Conservation (phyloP, 106 monocot species). For the Dendrobium nobile region DNA sequence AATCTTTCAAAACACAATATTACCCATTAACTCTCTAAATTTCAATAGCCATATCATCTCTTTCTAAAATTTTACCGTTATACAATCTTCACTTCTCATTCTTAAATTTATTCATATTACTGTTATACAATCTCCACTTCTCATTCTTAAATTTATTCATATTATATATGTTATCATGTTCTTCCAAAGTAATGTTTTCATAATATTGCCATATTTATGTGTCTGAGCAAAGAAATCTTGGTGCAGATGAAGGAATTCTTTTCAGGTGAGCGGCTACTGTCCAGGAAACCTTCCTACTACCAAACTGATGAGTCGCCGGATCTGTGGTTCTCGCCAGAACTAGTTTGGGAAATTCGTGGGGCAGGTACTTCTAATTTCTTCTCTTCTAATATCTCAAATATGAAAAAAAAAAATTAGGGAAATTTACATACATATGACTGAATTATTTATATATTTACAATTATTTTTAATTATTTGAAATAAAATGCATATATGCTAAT, state of each 20-base stretch:
- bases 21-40: too few species aligned
- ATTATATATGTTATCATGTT: neutral
- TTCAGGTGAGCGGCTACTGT: conserved; percentile 59
- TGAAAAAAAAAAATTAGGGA: too few species aligned
- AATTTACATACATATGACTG: too few species aligned
- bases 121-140: too few species aligned
- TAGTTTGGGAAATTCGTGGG: conserved; percentile 91
- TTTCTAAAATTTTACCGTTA: neutral
- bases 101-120: too few species aligned
- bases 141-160: neutral
- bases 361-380: conserved; percentile 40
- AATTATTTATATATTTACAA: too few species aligned
- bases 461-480: too few species aligned
- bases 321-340: conserved; percentile 81
- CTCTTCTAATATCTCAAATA: neutral
- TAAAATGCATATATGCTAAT: too few species aligned
- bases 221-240: neutral
- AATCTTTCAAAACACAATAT: too few species aligned
- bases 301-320: conserved; percentile 75
- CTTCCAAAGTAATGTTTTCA: neutral
- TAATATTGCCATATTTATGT: neutral
- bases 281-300: conserved; percentile 83
- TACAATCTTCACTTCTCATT: too few species aligned
- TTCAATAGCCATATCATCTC: neutral
- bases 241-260: conserved; percentile 94